Evolutionary conservation across 768 basidiomycete species (phyloP).

Genomic region (Tylopilus felleus): DNA sequence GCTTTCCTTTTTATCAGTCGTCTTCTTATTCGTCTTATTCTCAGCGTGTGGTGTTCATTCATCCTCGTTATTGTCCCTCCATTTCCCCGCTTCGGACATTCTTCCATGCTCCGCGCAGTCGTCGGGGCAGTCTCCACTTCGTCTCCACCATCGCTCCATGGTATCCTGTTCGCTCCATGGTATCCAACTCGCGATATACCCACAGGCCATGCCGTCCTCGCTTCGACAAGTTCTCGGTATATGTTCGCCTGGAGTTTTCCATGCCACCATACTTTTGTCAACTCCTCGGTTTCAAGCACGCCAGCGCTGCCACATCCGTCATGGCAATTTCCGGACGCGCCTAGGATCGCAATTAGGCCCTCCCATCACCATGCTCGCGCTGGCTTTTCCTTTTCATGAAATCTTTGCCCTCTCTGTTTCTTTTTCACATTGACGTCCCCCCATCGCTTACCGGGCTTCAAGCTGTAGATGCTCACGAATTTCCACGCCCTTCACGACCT

Average conservation of each 20-base stretch:
- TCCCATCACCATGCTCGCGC: not conserved
- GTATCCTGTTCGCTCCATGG: conserved; percentile 12
- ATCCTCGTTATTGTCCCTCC: conserved; percentile 19
- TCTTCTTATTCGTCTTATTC: conserved; percentile 24
- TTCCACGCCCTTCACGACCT: conserved; percentile 27
- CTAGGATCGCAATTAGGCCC: conserved; percentile 4
- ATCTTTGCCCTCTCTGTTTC: conserved; percentile 3
- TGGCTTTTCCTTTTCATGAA: conserved; percentile 9
- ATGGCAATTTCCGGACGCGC: conserved; percentile 18
- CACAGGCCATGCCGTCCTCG: conserved; percentile 17
- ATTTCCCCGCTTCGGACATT: conserved; percentile 23
- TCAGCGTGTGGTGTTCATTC: conserved; percentile 24
- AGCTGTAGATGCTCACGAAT: conserved; percentile 25
- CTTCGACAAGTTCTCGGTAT: conserved; percentile 15
- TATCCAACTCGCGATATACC: conserved; percentile 19
- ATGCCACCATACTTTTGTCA: conserved; percentile 23
- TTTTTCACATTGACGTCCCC: conserved; percentile 2
- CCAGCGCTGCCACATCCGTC: not conserved
- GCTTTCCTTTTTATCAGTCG: conserved; percentile 20
- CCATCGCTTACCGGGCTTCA: conserved; percentile 3
- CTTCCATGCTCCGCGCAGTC: conserved; percentile 16
- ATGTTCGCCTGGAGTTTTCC: conserved; percentile 21
- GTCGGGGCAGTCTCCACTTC: conserved; percentile 16
- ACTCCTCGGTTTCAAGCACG: conserved; percentile 22
- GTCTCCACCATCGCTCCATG: conserved; percentile 9